Percentiles rank a stretch among this genome's conserved stretches.
Conservation (phyloP, 345 rosid genomes). For the Anacardium occidentale region DNA sequence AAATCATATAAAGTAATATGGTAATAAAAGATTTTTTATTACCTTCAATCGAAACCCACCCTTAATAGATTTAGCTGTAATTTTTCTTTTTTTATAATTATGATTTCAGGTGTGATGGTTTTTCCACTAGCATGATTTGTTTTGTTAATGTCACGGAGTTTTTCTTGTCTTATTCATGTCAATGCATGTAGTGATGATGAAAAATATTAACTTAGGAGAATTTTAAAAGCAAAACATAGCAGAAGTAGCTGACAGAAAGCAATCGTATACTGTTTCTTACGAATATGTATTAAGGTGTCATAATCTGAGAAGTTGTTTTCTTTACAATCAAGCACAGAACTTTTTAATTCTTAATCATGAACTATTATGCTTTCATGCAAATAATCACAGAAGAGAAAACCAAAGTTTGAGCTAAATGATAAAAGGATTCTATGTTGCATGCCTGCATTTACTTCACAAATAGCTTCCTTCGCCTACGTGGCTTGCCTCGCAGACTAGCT, state of each 20-base stretch:
- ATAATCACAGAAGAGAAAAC: not conserved
- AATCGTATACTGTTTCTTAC: conserved; percentile 3
- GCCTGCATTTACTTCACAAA: conserved; percentile 43
- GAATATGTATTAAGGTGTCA: conserved; percentile 25
- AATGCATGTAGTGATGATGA: not conserved
- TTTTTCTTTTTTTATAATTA: no score
- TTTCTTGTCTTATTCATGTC: no score
- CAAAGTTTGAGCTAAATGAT: not conserved
- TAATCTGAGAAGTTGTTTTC: conserved; percentile 22
- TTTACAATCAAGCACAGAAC: conserved; percentile 24
- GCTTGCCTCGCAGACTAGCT: conserved; percentile 37
- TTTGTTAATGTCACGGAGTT: no score
- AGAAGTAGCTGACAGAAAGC: not conserved
- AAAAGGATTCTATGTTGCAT: conserved; percentile 12
- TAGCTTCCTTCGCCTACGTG: conserved; percentile 52
- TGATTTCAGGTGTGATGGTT: no score
- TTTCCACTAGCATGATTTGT: no score
- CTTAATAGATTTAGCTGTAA: no score
- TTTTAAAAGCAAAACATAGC: not conserved
- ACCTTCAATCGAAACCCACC: no score
- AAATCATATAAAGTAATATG: no score
- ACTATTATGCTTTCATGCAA: conserved; percentile 25
- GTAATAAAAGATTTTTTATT: no score
- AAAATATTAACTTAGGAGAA: not conserved
- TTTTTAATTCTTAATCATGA: conserved; percentile 16